Evolutionary conservation across 2,329 filamentous ascomycete genomes (phyloP), one percentile per base, ranked within the genome.

Genomic region (Colletotrichum tabaci): DNA sequence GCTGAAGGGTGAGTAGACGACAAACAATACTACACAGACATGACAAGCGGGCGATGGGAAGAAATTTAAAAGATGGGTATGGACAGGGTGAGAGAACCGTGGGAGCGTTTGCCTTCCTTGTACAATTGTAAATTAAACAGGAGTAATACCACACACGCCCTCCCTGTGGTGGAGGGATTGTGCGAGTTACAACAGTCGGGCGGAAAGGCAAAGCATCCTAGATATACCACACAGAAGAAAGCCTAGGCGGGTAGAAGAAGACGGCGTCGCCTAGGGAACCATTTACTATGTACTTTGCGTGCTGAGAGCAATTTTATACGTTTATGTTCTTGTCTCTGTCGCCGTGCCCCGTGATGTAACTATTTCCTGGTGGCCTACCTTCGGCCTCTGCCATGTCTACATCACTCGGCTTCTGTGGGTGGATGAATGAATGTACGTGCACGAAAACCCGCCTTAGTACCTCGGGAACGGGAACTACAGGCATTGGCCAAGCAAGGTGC

Each of bases 1-100:
- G 85, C 86, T 92, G 66, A 92, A 92, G 86, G 90, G 90, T 78
- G 88, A 90, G 83, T 90, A 88, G 79, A 50, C 13, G 42, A 46
- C 8, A 38, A 35, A 23, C 13, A 61, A 35, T 12, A 52, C 30
- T 35, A 61, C 35, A 67, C 10, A 62, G 30, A 26, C 50, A 56
- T n/a, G 15, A 47, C 23, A 40, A 55, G 55, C 55, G 26, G 55
- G 23, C 42, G 38, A 42, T 38, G 40, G 64, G 38, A 63, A 56
- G 49, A 44, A 55, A 21, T 38, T 50, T 26, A 66, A 57, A 62
- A 62, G 56, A 57, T 16, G 40, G 58, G 46, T n/a, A 40, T 18
- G 57, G 47, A 47, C 56, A 47, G 46, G 69, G 56, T 68, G 58
- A 58, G 65, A 60, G n/a, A 57, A 8, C 6, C n/a, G 30, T 30